A percentile compares a stretch with the other conserved stretches of the same genome.
phyloP scores from a whole-genome alignment of 306 rosid genomes.

The Cicer chorassanicum region DNA sequence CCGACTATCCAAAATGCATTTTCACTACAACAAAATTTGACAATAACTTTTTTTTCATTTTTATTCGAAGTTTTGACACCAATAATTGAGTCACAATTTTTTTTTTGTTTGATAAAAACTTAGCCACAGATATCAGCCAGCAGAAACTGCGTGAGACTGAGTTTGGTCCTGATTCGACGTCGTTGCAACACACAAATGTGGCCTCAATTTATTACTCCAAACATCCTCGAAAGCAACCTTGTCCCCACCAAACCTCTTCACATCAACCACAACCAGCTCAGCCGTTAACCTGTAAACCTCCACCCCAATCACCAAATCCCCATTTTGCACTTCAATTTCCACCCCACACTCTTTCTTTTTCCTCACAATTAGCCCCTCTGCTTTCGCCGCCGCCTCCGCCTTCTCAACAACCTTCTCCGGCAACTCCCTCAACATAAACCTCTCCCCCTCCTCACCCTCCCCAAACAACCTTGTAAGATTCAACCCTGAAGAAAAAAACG shows the following conservation, averaged over 20 bases:
- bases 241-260: conserved; percentile 51
- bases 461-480: conserved; percentile 63
- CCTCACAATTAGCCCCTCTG: conserved; percentile 54
- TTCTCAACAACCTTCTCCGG: conserved; percentile 53
- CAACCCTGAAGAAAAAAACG: conserved; percentile 63
- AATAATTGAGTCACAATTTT: neutral
- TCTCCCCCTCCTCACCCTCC: conserved; percentile 38
- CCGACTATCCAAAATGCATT: conserved; percentile 2
- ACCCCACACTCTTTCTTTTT: conserved; percentile 55
- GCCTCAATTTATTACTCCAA: conserved; percentile 61
- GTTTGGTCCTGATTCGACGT: conserved; percentile 34
- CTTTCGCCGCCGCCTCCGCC: conserved; percentile 49
- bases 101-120: too few relatives aligned
- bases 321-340: conserved; percentile 54
- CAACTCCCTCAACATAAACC: conserved; percentile 48
- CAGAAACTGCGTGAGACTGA: conserved; percentile 27
- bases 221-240: conserved; percentile 33
- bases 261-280: conserved; percentile 66
- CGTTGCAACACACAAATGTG: conserved; percentile 42
- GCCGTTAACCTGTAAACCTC: conserved; percentile 60
- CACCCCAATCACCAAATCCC: conserved; percentile 44
- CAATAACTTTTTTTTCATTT: neutral
- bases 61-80: neutral
- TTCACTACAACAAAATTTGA: neutral
- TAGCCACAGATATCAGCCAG: neutral